Base-by-base conservation (phyloP, 495 filamentous ascomycete genomes). In the Saxophila tyrrhenica region DNA sequence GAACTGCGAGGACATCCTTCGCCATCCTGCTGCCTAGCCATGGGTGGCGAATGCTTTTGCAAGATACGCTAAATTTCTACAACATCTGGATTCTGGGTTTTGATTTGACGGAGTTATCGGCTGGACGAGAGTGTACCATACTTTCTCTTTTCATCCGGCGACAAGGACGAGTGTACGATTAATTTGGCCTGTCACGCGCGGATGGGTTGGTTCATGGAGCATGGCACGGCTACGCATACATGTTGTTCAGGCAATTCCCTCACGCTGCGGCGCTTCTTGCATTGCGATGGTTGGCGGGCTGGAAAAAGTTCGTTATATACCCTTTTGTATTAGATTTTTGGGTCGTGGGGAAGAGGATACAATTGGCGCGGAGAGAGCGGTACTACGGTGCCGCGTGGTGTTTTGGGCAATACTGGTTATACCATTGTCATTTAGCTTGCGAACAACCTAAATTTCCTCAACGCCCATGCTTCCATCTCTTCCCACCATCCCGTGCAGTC, bases 1-100 rank as follows among this genome's bases (percentile, higher is more conserved):
- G 65, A 95, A 96, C 75, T 95, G 89, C 73, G 91, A 96, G 63
- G 85, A 87, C 9, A 92, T 96, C 52, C 73, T 97, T 50, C 78
- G 78, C 23, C 38, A 69, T 59, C 69, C 69, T 53, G 54, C 64
- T 45, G 69, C 45, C 24, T 48, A 48, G 45, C 15, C 3, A 17
- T 17, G 41, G 15, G 41, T 44, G 41, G 41, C 41, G 17, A 44
- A 44, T 17, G 7, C 17, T 21, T 35, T 35, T 35, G 13, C 29
- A 13, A 5, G 29, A 35, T 35, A 35, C 29, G n/a, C n/a, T n/a
- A n/a, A n/a, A n/a, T n/a, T n/a, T n/a, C n/a, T n/a, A n/a, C n/a
- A n/a, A n/a, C 29, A 5, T 13, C 29, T 35, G 29, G 29, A 35
- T 35, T 7, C 29, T n/a, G n/a, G 29, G 13, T 35, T 7, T 13